A percentile compares a stretch with the other conserved stretches of the same genome.
phyloP scores from a whole-genome alignment of 2,329 filamentous ascomycete species.

The Stachybotrys chlorohalonatus region DNA sequence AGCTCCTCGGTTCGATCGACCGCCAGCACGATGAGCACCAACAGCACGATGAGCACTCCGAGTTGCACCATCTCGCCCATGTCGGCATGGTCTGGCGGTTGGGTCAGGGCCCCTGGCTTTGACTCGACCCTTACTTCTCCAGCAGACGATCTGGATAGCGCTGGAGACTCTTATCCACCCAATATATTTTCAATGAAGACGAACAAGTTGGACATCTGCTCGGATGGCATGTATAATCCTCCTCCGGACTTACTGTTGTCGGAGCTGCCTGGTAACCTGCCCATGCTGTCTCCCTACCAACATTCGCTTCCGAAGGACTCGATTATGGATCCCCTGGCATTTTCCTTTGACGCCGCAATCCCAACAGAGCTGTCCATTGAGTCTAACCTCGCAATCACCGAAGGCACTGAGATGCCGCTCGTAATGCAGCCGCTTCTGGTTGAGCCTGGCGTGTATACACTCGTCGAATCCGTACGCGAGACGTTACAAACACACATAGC shows the following conservation, averaged over 20 bases:
- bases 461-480: constrained; percentile 36
- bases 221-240: constrained; percentile 13
- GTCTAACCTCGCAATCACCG: constrained; percentile 26
- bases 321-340: constrained; percentile 24
- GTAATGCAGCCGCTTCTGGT: constrained; percentile 6
- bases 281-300: constrained; percentile 19
- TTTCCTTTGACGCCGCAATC: constrained; percentile 24
- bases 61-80: constrained; percentile 37
- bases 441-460: constrained; percentile 14
- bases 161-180: constrained; percentile 18
- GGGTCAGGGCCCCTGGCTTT: constrained; percentile 29
- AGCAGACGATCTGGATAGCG: constrained; percentile 27
- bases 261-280: constrained; percentile 35
- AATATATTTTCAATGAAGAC: constrained; percentile 10
- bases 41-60: constrained; percentile 24
- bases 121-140: constrained; percentile 38
- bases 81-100: constrained; percentile 30
- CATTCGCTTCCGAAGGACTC: constrained; percentile 15
- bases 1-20: constrained; percentile 40
- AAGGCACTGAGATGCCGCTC: constrained; percentile 13
- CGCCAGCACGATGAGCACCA: constrained; percentile 26
- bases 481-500: constrained; percentile 35
- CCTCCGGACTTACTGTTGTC: constrained; percentile 20
- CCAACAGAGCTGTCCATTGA: constrained; percentile 23
- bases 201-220: neutral